Conservation (phyloP, 1,284 basidiomycete genomes). For the Tilletia setariae region DNA sequence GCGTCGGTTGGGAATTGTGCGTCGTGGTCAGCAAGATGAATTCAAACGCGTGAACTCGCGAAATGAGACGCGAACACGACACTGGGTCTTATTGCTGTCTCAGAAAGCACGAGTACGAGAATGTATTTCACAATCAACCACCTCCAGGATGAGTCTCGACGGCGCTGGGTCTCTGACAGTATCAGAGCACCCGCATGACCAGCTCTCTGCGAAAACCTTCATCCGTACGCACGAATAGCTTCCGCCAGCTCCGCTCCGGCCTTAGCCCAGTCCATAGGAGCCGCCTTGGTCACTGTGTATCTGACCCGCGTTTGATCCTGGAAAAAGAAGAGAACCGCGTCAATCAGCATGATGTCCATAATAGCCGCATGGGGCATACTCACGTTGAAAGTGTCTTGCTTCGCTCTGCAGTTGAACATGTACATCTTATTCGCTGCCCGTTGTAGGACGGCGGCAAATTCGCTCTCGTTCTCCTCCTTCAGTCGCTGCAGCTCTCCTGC, state of each 20-base stretch:
- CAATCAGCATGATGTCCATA: background rate
- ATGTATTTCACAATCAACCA: too few relatives aligned
- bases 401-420: constrained; percentile 83
- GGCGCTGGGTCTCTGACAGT: too few relatives aligned
- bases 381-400: constrained; percentile 57
- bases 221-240: constrained; percentile 26
- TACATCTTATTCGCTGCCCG: constrained; percentile 69
- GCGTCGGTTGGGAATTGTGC: too few relatives aligned
- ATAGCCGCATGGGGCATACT: constrained; percentile 1
- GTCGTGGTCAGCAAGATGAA: too few relatives aligned
- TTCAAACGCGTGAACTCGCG: too few relatives aligned
- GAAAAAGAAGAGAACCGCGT: too few relatives aligned
- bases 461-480: constrained; percentile 67
- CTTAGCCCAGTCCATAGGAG: constrained; percentile 43
- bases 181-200: too few relatives aligned
- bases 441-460: constrained; percentile 66
- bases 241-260: constrained; percentile 45
- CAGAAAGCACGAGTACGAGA: too few relatives aligned
- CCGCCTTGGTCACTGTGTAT: constrained; percentile 44
- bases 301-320: constrained; percentile 43
- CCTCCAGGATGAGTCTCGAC: too few relatives aligned
- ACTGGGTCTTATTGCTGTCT: too few relatives aligned
- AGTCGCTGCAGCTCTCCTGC: constrained; percentile 76
- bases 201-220: background rate
- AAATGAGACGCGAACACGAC: too few relatives aligned